Conservation (phyloP, 257 asterid species). For the Capsicum baccatum region DNA sequence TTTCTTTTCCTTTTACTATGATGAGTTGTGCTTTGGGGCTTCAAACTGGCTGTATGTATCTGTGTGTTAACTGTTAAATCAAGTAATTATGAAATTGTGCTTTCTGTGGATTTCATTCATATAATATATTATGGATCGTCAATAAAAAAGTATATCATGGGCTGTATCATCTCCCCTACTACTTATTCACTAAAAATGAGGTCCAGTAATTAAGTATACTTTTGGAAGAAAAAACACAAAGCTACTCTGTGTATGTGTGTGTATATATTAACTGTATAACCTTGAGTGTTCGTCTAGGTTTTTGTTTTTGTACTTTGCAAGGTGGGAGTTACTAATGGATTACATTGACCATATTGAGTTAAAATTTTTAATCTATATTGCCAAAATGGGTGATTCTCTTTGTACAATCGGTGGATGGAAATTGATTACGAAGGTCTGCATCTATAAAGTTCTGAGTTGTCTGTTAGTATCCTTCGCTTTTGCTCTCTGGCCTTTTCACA, state of each 20-base stretch:
- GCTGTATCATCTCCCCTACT: not conserved
- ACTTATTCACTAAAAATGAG: not conserved
- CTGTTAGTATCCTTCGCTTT: not conserved
- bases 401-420: not conserved
- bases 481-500: conserved; percentile 18
- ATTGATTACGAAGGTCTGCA: not conserved
- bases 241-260: not conserved
- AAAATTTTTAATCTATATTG: not conserved
- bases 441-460: not conserved
- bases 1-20: not conserved
- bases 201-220: not conserved
- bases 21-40: conserved; percentile 16
- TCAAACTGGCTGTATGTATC: not conserved
- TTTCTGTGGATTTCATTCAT: not conserved
- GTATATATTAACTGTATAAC: not conserved
- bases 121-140: not conserved
- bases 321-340: not conserved
- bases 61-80: not conserved
- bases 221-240: conserved; percentile 14
- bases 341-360: not conserved
- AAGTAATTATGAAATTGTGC: not conserved
- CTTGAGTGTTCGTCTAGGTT: not conserved
- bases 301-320: not conserved
- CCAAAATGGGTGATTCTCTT: not conserved
- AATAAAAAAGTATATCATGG: not conserved